Evolutionary conservation across 2,329 filamentous ascomycete species (phyloP).

Genomic region (Thermothelomyces thermophilus): DNA sequence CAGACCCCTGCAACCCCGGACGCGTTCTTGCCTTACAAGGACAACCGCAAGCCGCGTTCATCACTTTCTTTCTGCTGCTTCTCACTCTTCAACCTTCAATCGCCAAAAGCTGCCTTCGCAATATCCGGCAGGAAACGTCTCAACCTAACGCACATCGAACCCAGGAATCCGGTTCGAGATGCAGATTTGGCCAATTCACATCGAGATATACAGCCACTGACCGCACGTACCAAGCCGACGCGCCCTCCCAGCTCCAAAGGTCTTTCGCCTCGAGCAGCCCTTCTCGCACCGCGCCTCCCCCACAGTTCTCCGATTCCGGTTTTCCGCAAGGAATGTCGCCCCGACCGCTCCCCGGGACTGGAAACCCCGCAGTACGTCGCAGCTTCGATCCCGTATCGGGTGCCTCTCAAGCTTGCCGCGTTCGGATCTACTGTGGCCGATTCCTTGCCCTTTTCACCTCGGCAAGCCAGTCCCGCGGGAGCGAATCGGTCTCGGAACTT

Average conservation of each 20-base stretch:
- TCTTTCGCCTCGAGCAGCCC: conserved; percentile 40
- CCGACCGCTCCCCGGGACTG: conserved; percentile 36
- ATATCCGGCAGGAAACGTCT: conserved; percentile 23
- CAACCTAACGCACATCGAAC: conserved; percentile 15
- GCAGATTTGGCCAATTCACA: conserved; percentile 21
- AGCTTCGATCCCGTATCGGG: conserved; percentile 54
- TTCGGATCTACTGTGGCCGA: conserved; percentile 32
- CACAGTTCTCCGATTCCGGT: conserved; percentile 70
- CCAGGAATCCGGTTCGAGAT: conserved; percentile 28
- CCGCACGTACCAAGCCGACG: conserved; percentile 14
- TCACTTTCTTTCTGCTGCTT: background rate
- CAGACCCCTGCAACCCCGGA: no score
- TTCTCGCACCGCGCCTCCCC: conserved; percentile 67
- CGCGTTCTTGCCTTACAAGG: no score
- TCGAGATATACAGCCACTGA: conserved; percentile 31
- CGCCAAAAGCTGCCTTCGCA: conserved; percentile 20
- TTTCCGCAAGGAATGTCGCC: conserved; percentile 62
- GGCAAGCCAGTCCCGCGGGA: conserved; percentile 38
- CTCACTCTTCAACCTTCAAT: background rate
- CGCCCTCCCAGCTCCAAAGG: conserved; percentile 28
- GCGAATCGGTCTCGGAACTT: conserved; percentile 78
- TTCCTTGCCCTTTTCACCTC: conserved; percentile 6
- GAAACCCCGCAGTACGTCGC: conserved; percentile 45
- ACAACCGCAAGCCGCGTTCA: no score
- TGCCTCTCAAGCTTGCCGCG: conserved; percentile 44